A percentile compares a stretch with the other conserved stretches of the same genome.
Evolutionary conservation across 169 alveolate genomes (phyloP).

Genomic region (Eimeria sp.): DNA sequence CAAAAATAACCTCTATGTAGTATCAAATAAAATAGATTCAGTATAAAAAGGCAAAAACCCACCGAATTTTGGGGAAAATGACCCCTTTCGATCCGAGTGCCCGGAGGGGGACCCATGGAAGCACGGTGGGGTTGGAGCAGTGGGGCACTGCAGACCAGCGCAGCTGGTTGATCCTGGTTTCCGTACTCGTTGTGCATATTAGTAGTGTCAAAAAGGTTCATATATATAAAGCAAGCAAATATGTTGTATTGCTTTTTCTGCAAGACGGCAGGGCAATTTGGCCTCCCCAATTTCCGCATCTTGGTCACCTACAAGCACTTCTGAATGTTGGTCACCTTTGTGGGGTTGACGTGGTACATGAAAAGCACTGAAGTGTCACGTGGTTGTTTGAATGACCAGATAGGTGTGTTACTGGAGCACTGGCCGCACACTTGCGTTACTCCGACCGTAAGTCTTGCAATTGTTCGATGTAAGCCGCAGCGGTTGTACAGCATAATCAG

Average conservation of each 20-base stretch:
- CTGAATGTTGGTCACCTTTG: background rate
- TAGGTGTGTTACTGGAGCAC: background rate
- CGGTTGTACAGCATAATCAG: too few species aligned
- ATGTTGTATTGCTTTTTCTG: background rate
- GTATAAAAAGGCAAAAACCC: background rate
- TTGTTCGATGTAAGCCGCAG: too few species aligned
- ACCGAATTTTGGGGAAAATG: background rate
- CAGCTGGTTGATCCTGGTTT: background rate
- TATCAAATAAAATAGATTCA: background rate
- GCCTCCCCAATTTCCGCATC: background rate
- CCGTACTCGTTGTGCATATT: background rate
- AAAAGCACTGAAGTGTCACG: background rate
- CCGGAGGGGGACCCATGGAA: background rate
- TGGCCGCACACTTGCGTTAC: background rate
- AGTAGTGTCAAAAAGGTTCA: background rate
- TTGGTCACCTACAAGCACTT: background rate
- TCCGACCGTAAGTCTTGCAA: background rate
- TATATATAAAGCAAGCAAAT: background rate
- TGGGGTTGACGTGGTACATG: background rate
- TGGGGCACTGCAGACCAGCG: slow-evolving; percentile 59
- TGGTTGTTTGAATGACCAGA: background rate
- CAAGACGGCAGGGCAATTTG: background rate
- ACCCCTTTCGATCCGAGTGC: background rate
- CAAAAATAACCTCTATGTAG: background rate
- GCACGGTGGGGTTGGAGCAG: slow-evolving; percentile 72